Evolutionary conservation across 495 filamentous ascomycete species (phyloP), one percentile per base, ranked within the genome.

Genomic region (Neurospora sp.): DNA sequence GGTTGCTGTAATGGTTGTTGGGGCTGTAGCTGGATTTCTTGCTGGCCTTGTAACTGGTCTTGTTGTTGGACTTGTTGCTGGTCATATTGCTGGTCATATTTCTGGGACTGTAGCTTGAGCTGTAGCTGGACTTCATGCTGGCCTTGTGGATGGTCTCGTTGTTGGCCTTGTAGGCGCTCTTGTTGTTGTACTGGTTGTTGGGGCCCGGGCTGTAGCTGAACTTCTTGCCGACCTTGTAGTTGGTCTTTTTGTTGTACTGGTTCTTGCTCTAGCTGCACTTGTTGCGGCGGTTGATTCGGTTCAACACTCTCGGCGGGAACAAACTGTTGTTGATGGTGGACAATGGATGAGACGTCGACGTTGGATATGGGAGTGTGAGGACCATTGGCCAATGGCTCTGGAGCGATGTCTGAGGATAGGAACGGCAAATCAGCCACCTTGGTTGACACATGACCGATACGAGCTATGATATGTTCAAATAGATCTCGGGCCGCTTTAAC

Each of bases 401-500:
- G 70, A 39, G 70, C 31, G 68, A 48, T 68, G 44, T 65, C 41
- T n/a, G 76, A 73, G n/a, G 76, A 46, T 39, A 71, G 69, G 31
- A 71, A 69, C 14, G 11, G 40, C 61, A 76, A 39, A 27, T 71
- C 73, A 35, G 14, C 68, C 12, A 77, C 42, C 16, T 71, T 42
- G 46, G 70, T 48, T 39, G 72, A 73, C 40, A 78, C 74, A 65
- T 74, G 68, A n/a, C 76, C 76, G 70, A 80, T 72, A 27, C 77
- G 73, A 37, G 70, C 74, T 18, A 80, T 40, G 14, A 79, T 22
- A 14, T 77, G 71, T 20, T 74, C 71, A 38, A 80, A 48, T 48
- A 78, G 70, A 8, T 79, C 76, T 39, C 76, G 71, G 18, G 69
- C 77, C 20, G 74, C 76, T 70, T 78, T 78, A 8, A 78, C 75